Base-by-base conservation (phyloP, 371 early-diverging fungal species). In the Fennellomyces sp. region DNA sequence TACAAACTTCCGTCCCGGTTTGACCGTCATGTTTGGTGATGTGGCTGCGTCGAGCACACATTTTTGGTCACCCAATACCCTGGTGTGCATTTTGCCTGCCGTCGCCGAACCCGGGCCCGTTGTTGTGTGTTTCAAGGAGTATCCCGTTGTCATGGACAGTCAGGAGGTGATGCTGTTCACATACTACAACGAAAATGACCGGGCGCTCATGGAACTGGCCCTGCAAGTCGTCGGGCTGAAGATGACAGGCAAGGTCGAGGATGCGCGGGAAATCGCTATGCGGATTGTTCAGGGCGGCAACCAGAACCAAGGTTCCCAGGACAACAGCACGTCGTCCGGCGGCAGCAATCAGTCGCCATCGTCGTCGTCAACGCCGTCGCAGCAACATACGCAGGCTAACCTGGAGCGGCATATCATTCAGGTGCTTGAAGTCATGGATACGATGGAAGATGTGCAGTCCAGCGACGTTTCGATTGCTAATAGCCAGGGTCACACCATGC, bases 41-140 rank as follows among this genome's bases (percentile, higher is more conserved):
- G 68, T 70, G 1, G 82, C 84, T 13, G 85, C 87, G 0, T 66
- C 82, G 3, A 81, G 76, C 15, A 79, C 85, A 6, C 85, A 86
- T 60, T 85, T 80, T 52, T 93, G 91, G 92, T 88, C 91, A 17
- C 69, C 84, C 27, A 88, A 85, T 54, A 89, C 92, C 0, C 72
- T 95, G 27, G 86, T 94, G 2, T 95, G 96, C 59, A 81, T 91
- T 17, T 69, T 94, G 27, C 97, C 97, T 4, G 91, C 95, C 4
- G 75, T 86, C 8, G 78, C 81, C 4, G 71, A 82, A 15, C 85
- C 94, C 3, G 95, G 93, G 2, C 83, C 91, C 7, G 94, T 94
- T 4, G 80, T 88, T 0, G 91, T 96, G 2, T 79, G 85, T 4
- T 86, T 96, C 66, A 86, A 83, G 60, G 91, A 91, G 42, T 72